Evolutionary conservation across 148 eudicot species (phyloP).

Genomic region (Mesembryanthemum crystallinum): DNA sequence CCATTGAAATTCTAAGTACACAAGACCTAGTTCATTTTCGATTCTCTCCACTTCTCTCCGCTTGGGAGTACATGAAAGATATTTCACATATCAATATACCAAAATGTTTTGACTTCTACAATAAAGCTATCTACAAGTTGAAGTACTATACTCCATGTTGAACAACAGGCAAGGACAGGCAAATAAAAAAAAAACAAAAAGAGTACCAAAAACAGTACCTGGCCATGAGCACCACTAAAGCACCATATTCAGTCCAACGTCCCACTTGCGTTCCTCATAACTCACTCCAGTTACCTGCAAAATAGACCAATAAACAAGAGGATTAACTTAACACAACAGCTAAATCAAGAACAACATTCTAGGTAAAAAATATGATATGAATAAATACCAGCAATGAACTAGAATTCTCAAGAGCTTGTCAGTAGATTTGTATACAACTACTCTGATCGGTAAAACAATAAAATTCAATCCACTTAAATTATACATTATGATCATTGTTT

Average conservation of each 20-base stretch:
- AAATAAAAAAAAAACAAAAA: not conserved
- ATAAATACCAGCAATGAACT: no score
- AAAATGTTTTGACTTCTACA: slow-evolving; percentile 7
- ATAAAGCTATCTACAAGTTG: slow-evolving; percentile 16
- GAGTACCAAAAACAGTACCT: slow-evolving; percentile 6
- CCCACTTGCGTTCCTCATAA: not conserved
- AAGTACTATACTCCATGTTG: not conserved
- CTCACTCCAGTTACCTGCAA: not conserved
- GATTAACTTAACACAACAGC: no score
- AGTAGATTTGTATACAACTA: no score
- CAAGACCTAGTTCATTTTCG: not conserved
- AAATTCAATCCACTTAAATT: no score
- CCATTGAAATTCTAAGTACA: not conserved
- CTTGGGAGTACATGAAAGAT: not conserved
- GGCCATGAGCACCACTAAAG: not conserved
- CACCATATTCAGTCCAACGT: not conserved
- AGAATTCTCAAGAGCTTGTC: no score
- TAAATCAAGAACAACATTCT: no score
- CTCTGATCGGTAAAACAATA: no score
- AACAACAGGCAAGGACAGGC: slow-evolving; percentile 17
- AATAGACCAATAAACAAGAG: not conserved
- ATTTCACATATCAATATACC: not conserved
- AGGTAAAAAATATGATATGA: no score
- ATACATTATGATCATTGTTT: no score
- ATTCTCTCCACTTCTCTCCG: no score